Evolutionary conservation across 176 grass and related monocot genomes (phyloP).

Genomic region (Aegilops tauschii): DNA sequence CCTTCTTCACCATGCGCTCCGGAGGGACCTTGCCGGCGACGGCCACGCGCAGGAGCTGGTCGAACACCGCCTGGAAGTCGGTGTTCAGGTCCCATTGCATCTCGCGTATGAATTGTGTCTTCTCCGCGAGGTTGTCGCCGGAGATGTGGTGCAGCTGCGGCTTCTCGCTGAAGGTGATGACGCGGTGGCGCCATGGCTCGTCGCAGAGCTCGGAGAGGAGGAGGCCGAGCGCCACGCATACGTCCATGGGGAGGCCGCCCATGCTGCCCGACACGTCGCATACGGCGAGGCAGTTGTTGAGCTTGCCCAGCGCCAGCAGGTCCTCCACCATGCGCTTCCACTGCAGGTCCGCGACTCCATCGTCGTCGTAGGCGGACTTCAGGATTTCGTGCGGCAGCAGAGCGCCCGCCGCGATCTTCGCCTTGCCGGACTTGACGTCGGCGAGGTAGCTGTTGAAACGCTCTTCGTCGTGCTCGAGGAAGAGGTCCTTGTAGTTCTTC

Average conservation of each 20-base stretch:
- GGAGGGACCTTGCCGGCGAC: constrained; percentile 30
- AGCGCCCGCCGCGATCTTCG: constrained; percentile 64
- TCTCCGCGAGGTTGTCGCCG: too few relatives aligned
- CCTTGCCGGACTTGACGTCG: constrained; percentile 52
- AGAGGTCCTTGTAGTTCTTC: constrained; percentile 71
- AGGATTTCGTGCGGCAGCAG: constrained; percentile 66
- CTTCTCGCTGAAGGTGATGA: too few relatives aligned
- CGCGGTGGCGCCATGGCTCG: constrained; percentile 56
- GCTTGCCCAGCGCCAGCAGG: constrained; percentile 28
- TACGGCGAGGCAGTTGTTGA: constrained; percentile 63
- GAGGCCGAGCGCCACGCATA: constrained; percentile 71
- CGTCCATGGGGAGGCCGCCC: constrained; percentile 38
- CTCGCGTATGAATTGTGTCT: too few relatives aligned
- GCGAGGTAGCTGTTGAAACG: constrained; percentile 55
- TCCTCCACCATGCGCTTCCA: constrained; percentile 69
- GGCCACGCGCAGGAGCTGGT: constrained; percentile 53
- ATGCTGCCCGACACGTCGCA: constrained; percentile 89
- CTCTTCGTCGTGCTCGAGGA: constrained; percentile 51
- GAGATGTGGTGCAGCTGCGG: too few relatives aligned
- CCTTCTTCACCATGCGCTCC: constrained; percentile 57
- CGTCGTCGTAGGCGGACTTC: not conserved
- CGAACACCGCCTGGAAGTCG: constrained; percentile 73
- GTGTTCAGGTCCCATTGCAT: constrained; percentile 75
- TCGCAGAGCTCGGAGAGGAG: constrained; percentile 67
- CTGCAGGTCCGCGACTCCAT: constrained; percentile 54